A percentile compares a stretch with the other conserved stretches of the same genome.
Conservation (phyloP, 2,329 filamentous ascomycete species). For the Orbilia blumenaviensis region DNA sequence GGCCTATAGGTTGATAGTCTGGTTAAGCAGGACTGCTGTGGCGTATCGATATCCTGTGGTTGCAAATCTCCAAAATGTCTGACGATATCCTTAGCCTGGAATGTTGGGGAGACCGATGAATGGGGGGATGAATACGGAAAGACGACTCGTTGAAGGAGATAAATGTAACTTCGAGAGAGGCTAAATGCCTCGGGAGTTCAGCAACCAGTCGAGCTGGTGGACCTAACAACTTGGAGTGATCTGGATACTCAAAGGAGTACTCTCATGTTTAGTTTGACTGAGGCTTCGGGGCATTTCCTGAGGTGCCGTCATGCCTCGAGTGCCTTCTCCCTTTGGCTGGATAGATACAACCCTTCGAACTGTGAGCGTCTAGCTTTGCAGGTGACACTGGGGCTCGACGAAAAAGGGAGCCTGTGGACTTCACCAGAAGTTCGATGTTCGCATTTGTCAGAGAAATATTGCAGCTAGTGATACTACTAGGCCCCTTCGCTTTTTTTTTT, state of each 20-base stretch:
- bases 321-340: constrained; percentile 40
- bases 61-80: constrained; percentile 12
- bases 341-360: constrained; percentile 6
- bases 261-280: constrained; percentile 38
- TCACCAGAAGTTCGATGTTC: constrained; percentile 12
- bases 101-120: constrained; percentile 9
- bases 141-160: constrained; percentile 16
- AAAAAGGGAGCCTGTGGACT: constrained; percentile 29
- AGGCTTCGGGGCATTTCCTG: constrained; percentile 41
- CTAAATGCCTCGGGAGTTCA: constrained; percentile 51
- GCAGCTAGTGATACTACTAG: constrained; percentile 1
- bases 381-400: constrained; percentile 36
- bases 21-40: constrained; percentile 10
- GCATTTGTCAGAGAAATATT: constrained; percentile 44
- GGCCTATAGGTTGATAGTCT: constrained; percentile 26
- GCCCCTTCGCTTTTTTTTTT: background rate
- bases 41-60: constrained; percentile 37
- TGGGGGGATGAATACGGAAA: constrained; percentile 16
- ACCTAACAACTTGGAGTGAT: constrained; percentile 41
- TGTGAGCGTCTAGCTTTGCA: constrained; percentile 48
- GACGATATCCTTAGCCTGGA: constrained; percentile 25
- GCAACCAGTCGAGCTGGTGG: constrained; percentile 16
- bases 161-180: constrained; percentile 18
- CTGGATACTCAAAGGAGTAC: constrained; percentile 38
- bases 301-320: constrained; percentile 26